A percentile compares a stretch with the other conserved stretches of the same genome.
These are phyloP conservation scores for Pythium phragmitis DNA, from an alignment of 352 stramenopile genomes.

Conservation along the genomic window DNA sequence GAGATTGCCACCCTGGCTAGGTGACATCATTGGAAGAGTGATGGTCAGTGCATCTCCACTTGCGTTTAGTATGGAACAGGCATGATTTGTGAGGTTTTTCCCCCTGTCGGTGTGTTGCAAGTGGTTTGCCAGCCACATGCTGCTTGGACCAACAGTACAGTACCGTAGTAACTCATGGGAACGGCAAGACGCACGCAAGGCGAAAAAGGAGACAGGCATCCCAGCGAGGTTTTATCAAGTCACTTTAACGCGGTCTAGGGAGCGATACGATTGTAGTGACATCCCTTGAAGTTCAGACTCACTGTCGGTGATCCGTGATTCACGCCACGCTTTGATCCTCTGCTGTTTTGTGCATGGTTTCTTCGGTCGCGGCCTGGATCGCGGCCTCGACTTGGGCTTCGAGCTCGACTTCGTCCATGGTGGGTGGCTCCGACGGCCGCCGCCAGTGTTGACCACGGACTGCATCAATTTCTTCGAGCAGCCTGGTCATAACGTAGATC, in stretches of 20 bases:
- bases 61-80: constrained; percentile 11
- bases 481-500: constrained; percentile 92
- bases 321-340: constrained; percentile 1
- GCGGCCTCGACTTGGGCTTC: constrained; percentile 60
- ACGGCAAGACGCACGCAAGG: background rate
- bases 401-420: constrained; percentile 33
- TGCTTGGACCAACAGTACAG: background rate
- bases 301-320: background rate
- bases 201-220: background rate
- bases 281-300: too few species aligned
- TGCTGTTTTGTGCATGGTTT: constrained; percentile 14
- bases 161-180: background rate
- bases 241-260: too few species aligned
- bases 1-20: constrained; percentile 1
- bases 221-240: background rate
- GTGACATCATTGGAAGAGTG: constrained; percentile 24
- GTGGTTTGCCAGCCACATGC: too few species aligned
- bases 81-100: constrained; percentile 21
- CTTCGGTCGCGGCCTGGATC: constrained; percentile 59
- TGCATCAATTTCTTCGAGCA: constrained; percentile 75
- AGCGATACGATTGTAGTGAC: too few species aligned
- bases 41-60: constrained; percentile 20
- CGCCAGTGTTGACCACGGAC: constrained; percentile 37
- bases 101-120: too few species aligned
- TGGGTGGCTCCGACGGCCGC: constrained; percentile 19